A percentile compares a stretch with the other conserved stretches of the same genome.
phyloP scores from a whole-genome alignment of 2,329 filamentous ascomycete genomes.

The Grosmannia serpens region DNA sequence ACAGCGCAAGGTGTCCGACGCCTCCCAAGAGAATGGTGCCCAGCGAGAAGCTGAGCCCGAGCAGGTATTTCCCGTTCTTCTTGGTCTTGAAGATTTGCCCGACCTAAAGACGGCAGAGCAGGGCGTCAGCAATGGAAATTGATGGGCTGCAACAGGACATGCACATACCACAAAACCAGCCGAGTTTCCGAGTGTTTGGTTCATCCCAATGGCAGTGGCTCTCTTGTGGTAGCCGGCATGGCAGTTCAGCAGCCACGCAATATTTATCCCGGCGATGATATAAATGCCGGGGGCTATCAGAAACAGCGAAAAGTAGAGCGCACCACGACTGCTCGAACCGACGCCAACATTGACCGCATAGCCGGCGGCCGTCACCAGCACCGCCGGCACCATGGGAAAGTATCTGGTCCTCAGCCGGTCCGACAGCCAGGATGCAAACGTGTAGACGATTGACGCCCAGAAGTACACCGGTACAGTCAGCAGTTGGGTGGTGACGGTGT shows the following conservation, averaged over 20 bases:
- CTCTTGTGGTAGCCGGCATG: neutral
- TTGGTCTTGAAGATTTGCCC: neutral
- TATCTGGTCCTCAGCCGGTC: constrained; percentile 25
- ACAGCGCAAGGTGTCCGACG: neutral
- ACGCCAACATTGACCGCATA: constrained; percentile 10
- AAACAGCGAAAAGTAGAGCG: constrained; percentile 11
- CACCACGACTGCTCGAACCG: constrained; percentile 12
- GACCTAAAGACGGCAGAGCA: neutral
- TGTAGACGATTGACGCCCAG: constrained; percentile 15
- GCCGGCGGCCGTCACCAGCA: constrained; percentile 3
- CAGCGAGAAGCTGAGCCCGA: neutral
- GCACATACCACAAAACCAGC: neutral
- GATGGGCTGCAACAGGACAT: too few species aligned
- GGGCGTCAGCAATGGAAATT: too few species aligned
- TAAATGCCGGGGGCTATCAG: constrained; percentile 12
- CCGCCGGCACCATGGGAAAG: neutral
- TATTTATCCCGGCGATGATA: constrained; percentile 11
- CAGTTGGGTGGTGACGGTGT: constrained; percentile 1
- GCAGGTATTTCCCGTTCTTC: neutral
- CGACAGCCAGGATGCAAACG: constrained; percentile 16
- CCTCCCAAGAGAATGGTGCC: neutral
- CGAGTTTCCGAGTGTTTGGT: constrained; percentile 15
- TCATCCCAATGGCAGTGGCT: neutral
- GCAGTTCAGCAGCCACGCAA: neutral
- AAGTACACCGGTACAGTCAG: constrained; percentile 24